Base-by-base conservation (phyloP, 2,329 filamentous ascomycete species). In the Cladosporium oxysporum region DNA sequence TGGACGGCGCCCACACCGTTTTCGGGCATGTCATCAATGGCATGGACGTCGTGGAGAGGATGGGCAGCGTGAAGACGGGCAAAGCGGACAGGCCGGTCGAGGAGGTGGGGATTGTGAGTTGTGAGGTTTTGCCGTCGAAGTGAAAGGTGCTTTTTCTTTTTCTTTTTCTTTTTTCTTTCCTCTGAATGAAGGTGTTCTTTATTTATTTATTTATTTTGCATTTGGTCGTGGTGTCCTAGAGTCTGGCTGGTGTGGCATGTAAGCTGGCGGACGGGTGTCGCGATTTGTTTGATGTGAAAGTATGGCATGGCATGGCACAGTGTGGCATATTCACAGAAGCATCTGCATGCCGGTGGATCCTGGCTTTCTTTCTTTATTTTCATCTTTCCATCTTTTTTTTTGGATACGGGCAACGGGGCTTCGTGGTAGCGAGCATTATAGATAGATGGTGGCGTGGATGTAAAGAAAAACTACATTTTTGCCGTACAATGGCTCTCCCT, bases 1-100 rank as follows among this genome's bases (percentile, higher is more conserved):
- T 98, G 41, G 93, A 99, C 78, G 88, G 88, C 77, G 98, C 98
- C 84, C 94, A 99, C 81, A 95, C 98, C 55, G 93, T 99, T 26
- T 99, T 97, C 73, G 95, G 95, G 69, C 90, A 97, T 77, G 94
- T 98, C 64, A 86, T 97, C 75, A 91, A 89, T 67, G 95, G 95
- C 75, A 98, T 97, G 85, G 93, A 91, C 67, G 83, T 97, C 7
- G 78, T 95, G 71, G 86, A 88, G 64, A 88, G 86, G 76, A 83
- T 95, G 73, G 92, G 94, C 81, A 83, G 79, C 23, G 78, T 91
- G 18, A 85, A 88, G 69, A 87, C 93, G 57, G 92, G 95, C 77
- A 90, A 88, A 81, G 95, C 94, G 83, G 88, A 85, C 71, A 81
- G 91, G 60, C 91, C 91, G 0, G 88, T 88, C 78, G 84, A 90